Evolutionary conservation across 1,139 yeast species (phyloP).

Genomic region (Yamadazyma dendronema): DNA sequence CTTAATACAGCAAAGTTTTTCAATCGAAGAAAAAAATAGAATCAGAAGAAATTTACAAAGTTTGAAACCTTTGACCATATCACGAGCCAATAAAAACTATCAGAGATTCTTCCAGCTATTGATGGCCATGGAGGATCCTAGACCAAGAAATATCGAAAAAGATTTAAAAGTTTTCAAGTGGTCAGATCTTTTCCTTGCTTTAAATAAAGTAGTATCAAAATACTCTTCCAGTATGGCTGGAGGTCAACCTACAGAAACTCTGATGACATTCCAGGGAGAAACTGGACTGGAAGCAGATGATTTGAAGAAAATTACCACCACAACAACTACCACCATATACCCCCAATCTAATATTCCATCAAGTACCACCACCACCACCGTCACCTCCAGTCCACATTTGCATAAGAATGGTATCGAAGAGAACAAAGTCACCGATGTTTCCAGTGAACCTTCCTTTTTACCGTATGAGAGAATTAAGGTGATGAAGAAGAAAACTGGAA

Average conservation of each 20-base stretch:
- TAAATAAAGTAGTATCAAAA: conserved; percentile 61
- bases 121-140: conserved; percentile 65
- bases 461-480: conserved; percentile 29
- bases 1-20: conserved; percentile 55
- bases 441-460: conserved; percentile 13
- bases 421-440: neutral
- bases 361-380: conserved; percentile 3
- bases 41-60: conserved; percentile 68
- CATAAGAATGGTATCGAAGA: neutral
- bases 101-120: conserved; percentile 54
- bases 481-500: conserved; percentile 19
- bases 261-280: neutral
- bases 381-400: conserved; percentile 2
- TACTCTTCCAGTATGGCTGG: conserved; percentile 31
- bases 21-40: conserved; percentile 68
- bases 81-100: conserved; percentile 45
- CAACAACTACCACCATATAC: conserved; percentile 1
- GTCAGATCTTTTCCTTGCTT: conserved; percentile 53
- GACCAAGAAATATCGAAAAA: conserved; percentile 71
- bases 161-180: conserved; percentile 70
- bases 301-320: neutral
- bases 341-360: neutral
- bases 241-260: neutral
- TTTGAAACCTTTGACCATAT: conserved; percentile 60
- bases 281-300: conserved; percentile 1